These are phyloP conservation scores for Thermochaetoides dissita DNA, from an alignment of 2,329 filamentous ascomycete genomes.

Conservation along the genomic window DNA sequence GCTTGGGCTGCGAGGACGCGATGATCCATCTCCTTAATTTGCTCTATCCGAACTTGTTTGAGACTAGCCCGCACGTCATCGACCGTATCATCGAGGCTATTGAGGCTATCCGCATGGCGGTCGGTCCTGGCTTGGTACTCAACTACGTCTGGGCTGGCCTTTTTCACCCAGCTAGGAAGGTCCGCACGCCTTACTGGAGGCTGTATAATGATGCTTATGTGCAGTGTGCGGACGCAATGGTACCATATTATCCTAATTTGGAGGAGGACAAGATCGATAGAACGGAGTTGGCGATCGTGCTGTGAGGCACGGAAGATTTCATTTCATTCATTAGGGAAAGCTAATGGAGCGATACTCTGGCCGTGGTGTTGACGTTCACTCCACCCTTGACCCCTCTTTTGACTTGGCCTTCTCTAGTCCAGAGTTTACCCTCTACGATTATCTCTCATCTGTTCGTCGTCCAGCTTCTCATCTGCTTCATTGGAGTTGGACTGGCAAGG, in stretches of 20 bases:
- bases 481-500: too few species aligned
- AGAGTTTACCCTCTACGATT: too few species aligned
- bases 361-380: too few species aligned
- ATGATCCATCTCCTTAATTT: slow-evolving; percentile 97
- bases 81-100: slow-evolving; percentile 96
- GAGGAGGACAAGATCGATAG: slow-evolving; percentile 68
- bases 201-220: slow-evolving; percentile 97
- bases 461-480: too few species aligned
- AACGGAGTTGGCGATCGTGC: slow-evolving; percentile 68
- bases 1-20: slow-evolving; percentile 91
- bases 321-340: background rate
- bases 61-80: slow-evolving; percentile 95
- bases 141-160: slow-evolving; percentile 98
- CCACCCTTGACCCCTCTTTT: too few species aligned
- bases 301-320: slow-evolving; percentile 35
- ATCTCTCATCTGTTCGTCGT: too few species aligned
- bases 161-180: slow-evolving; percentile 93
- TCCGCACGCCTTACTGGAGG: slow-evolving; percentile 88
- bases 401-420: too few species aligned
- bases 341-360: too few species aligned
- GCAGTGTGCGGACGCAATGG: slow-evolving; percentile 81
- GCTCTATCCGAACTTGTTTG: slow-evolving; percentile 91
- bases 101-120: slow-evolving; percentile 84
- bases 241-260: slow-evolving; percentile 86
- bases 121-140: slow-evolving; percentile 82